phyloP scores from a whole-genome alignment of 352 stramenopile genomes.

The Vaucheria bursata region DNA sequence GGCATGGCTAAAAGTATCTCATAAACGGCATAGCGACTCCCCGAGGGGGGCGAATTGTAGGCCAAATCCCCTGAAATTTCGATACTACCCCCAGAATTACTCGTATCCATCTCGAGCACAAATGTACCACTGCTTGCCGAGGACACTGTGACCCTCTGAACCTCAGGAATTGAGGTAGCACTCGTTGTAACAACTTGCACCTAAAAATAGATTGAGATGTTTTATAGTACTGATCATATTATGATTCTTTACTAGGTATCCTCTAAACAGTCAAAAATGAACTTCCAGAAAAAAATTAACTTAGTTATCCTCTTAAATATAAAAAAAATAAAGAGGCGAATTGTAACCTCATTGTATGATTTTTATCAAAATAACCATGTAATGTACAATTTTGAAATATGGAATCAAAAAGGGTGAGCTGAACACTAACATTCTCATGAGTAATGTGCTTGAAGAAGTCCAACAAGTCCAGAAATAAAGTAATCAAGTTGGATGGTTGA shows the following conservation, averaged over 20 bases:
- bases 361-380: no score
- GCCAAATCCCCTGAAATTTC: constrained; percentile 82
- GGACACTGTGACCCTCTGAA: constrained; percentile 67
- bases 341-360: no score
- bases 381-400: no score
- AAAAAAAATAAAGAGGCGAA: no score
- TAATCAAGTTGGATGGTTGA: no score
- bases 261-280: constrained; percentile 48
- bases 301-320: no score
- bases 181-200: not conserved
- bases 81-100: constrained; percentile 62
- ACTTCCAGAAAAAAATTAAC: constrained; percentile 72
- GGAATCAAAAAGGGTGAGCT: no score
- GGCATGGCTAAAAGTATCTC: no score
- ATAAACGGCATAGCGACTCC: no score
- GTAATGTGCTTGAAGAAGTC: no score
- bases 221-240: not conserved
- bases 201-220: not conserved
- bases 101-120: constrained; percentile 79
- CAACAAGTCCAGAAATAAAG: no score
- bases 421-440: no score
- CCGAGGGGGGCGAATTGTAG: constrained; percentile 57
- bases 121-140: constrained; percentile 73
- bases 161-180: constrained; percentile 35
- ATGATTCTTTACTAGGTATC: constrained; percentile 12